Percentiles rank a stretch among this genome's conserved stretches.
Conservation (phyloP, 345 rosid genomes). For the Citrus mangshanensis region DNA sequence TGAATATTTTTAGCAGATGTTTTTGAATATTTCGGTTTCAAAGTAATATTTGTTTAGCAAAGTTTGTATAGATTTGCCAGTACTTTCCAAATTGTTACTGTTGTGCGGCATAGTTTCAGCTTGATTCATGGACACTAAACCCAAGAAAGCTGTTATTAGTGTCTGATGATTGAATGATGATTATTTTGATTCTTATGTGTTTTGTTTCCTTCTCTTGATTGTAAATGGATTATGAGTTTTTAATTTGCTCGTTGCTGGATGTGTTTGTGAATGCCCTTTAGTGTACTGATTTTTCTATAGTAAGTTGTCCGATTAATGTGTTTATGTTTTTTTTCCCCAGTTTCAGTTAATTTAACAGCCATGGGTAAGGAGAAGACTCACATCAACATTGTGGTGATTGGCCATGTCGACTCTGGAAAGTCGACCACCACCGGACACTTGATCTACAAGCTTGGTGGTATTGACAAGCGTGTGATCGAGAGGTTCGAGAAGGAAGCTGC, state of each 20-base stretch:
- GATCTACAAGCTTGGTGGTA: conserved; percentile 84
- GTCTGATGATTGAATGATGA: no score
- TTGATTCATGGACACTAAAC: neutral
- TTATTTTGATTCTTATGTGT: no score
- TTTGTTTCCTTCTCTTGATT: no score
- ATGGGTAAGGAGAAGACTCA: conserved; percentile 44
- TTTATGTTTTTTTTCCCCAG: neutral
- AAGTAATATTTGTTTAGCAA: neutral
- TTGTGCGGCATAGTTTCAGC: neutral
- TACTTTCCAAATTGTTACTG: no score
- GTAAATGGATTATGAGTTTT: neutral
- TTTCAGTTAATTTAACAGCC: neutral
- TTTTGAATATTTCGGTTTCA: neutral
- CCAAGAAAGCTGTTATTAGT: no score
- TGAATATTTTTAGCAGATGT: no score
- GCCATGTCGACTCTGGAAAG: conserved; percentile 60
- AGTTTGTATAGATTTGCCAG: no score
- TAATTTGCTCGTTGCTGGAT: neutral
- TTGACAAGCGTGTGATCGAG: conserved; percentile 81
- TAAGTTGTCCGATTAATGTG: neutral
- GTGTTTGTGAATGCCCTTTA: neutral
- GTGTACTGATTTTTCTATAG: neutral
- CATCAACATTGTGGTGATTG: conserved; percentile 46
- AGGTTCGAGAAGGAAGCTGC: conserved; percentile 83
- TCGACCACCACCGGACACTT: conserved; percentile 72